Conservation (phyloP, 1,139 yeast species). For the Scheffersomyces titani region DNA sequence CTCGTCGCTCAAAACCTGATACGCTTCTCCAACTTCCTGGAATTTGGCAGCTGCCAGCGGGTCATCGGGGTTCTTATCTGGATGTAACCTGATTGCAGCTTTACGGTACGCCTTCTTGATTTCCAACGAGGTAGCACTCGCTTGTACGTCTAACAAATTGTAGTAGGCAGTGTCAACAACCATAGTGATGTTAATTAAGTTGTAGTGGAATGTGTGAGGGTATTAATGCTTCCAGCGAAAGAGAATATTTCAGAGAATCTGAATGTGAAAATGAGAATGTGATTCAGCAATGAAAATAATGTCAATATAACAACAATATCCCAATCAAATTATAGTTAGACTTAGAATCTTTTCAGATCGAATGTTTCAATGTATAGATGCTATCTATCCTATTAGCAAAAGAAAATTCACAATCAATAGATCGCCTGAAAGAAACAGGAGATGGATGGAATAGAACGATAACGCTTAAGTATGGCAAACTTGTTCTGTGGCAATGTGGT, state of each 20-base stretch:
- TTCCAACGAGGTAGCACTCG: constrained; percentile 76
- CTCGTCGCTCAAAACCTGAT: constrained; percentile 79
- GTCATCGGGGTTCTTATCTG: constrained; percentile 92
- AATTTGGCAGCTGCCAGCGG: constrained; percentile 74
- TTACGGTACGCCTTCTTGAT: constrained; percentile 93
- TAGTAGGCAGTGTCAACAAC: constrained; percentile 94
- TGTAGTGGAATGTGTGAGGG: background rate
- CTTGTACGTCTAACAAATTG: constrained; percentile 67
- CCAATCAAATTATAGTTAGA: background rate
- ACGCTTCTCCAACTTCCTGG: constrained; percentile 76
- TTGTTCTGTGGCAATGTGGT: background rate
- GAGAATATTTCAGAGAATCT: background rate
- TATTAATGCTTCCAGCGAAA: background rate
- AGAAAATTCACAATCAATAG: background rate
- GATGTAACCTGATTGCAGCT: constrained; percentile 86
- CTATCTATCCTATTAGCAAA: background rate
- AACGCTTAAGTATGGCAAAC: background rate
- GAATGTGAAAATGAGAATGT: background rate
- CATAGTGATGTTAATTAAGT: constrained; percentile 42
- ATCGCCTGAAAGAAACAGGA: background rate
- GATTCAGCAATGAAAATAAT: background rate
- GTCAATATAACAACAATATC: background rate
- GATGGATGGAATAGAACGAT: background rate
- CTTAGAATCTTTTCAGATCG: too few relatives aligned
- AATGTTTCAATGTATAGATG: background rate